Evolutionary conservation across 331 rosid species (phyloP), one percentile per base, ranked within the genome.

Genomic region (Stylosanthes scabra): DNA sequence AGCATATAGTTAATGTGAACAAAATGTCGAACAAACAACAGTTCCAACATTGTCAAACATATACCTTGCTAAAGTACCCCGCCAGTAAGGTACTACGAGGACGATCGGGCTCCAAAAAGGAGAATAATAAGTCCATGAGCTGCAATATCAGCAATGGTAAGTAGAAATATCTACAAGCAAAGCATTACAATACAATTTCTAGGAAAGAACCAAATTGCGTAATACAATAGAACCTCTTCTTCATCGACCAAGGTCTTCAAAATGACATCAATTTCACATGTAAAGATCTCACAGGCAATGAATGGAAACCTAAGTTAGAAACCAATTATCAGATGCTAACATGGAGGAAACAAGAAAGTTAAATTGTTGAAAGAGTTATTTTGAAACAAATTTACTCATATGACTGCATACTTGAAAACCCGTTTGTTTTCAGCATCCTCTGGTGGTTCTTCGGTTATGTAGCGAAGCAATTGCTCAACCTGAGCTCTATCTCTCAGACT

Each of bases 191-290:
- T 2, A 46, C 44, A 16, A 31, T 51, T 49, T 61, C 68, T 52
- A 74, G 56, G 44, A 62, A 63, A 40, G 47, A 8, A 52, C 11
- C 14, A 63, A 74, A 58, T 49, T 29, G 58, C 31, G 51, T 29
- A 74, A 58, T 60, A 25, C 61, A 44, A 60, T 65, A 66, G 50
- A 28, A 95, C 99, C 97, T 95, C 97, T 80, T 90, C 93, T 84
- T 95, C 99, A 75, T 95, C 99, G 62, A 88, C 99, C 81, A 95
- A 78, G 80, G 97, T 86, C 97, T 95, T 95, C 83, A 95, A 85
- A 80, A 95, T 95, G 78, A 95, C 99, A 78, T 95, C 99, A 86
- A 92, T 95, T 88, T 95, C 97, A 81, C 99, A 95, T 11, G 97
- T 95, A 63, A 95, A 95, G 74, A 95, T 85, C 90, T 95, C 97